Percentiles rank a stretch among this genome's conserved stretches.
phyloP scores from a whole-genome alignment of 2,329 filamentous ascomycete genomes.

The Colletotrichum gigasporum region DNA sequence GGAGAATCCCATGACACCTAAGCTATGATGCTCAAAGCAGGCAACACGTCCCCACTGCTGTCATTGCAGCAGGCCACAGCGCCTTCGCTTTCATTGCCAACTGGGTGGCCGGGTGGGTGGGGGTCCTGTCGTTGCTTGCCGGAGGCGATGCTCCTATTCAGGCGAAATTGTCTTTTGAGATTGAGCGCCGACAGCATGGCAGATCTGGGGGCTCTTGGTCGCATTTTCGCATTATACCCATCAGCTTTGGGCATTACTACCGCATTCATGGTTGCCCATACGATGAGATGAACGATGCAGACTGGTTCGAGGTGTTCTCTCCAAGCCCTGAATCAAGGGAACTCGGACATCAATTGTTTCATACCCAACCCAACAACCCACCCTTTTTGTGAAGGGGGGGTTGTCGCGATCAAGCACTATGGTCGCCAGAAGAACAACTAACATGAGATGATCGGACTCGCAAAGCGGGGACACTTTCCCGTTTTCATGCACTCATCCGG shows the following conservation, averaged over 20 bases:
- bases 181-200: too few relatives aligned
- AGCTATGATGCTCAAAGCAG: background rate
- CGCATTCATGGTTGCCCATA: background rate
- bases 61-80: background rate
- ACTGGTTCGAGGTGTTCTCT: background rate
- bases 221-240: background rate
- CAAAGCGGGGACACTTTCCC: too few relatives aligned
- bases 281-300: background rate
- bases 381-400: background rate
- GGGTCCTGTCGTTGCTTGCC: too few relatives aligned
- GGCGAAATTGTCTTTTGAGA: too few relatives aligned
- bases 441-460: slow-evolving; percentile 19
- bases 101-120: too few relatives aligned
- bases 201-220: too few relatives aligned
- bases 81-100: background rate
- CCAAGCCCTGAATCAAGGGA: background rate
- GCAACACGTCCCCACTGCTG: background rate
- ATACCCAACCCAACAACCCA: background rate
- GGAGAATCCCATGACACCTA: background rate
- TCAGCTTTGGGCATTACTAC: background rate
- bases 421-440: too few relatives aligned
- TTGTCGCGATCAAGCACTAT: too few relatives aligned
- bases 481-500: too few relatives aligned
- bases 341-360: slow-evolving; percentile 3
- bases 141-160: too few relatives aligned